phyloP scores from a whole-genome alignment of 805 yeast species.

The Cyberlindnera maclurae region DNA sequence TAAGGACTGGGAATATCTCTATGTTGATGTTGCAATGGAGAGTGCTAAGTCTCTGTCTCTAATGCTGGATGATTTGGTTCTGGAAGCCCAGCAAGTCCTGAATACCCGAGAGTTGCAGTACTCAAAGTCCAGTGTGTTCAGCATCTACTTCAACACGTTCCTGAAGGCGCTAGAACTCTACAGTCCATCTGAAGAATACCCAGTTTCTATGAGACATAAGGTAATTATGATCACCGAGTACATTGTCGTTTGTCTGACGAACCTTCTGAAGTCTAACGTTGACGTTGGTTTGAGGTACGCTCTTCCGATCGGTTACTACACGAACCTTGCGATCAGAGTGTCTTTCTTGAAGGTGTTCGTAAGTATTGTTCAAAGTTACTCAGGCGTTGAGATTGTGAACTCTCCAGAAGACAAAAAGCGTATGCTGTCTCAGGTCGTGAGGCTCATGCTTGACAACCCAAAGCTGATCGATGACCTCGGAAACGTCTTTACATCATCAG shows the following conservation, averaged over 20 bases:
- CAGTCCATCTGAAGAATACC: slow-evolving; percentile 28
- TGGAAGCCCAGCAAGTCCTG: slow-evolving; percentile 53
- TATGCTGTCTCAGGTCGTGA: slow-evolving; percentile 23
- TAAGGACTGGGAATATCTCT: slow-evolving; percentile 40
- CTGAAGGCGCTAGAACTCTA: slow-evolving; percentile 35
- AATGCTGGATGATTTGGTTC: slow-evolving; percentile 46
- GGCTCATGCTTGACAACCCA: slow-evolving; percentile 29
- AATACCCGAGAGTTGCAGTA: slow-evolving; percentile 46
- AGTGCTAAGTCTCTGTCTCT: slow-evolving; percentile 51
- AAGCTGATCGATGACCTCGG: slow-evolving; percentile 46
- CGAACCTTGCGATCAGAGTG: slow-evolving; percentile 54
- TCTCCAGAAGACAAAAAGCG: slow-evolving; percentile 23
- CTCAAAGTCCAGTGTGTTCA: slow-evolving; percentile 55
- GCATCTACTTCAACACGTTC: slow-evolving; percentile 62
- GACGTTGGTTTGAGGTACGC: slow-evolving; percentile 74
- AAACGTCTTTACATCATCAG: slow-evolving; percentile 56
- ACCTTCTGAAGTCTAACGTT: slow-evolving; percentile 62
- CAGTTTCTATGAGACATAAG: slow-evolving; percentile 42
- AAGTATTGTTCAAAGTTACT: slow-evolving; percentile 42
- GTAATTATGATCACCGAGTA: slow-evolving; percentile 51
- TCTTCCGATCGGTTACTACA: slow-evolving; percentile 71
- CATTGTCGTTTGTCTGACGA: slow-evolving; percentile 58
- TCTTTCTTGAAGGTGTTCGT: slow-evolving; percentile 76
- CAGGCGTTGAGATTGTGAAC: slow-evolving; percentile 15
- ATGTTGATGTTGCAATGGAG: slow-evolving; percentile 57